A percentile compares a stretch with the other conserved stretches of the same genome.
These are phyloP conservation scores for Allomyces macrogynus DNA, from an alignment of 192 early-diverging fungal species.

Conservation along the genomic window DNA sequence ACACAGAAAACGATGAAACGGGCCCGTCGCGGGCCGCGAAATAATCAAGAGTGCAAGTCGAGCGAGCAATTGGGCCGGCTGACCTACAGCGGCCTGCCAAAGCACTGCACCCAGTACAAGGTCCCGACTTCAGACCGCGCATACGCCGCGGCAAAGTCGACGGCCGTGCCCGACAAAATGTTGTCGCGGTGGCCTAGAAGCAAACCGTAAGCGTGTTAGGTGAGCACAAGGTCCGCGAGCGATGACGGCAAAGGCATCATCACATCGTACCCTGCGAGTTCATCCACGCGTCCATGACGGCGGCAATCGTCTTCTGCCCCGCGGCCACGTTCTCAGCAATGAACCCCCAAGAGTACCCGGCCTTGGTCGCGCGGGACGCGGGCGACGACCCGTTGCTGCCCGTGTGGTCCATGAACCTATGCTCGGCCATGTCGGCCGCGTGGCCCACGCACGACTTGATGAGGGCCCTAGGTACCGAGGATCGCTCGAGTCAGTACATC, in stretches of 20 bases:
- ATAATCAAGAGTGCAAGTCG: no score
- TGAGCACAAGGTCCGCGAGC: no score
- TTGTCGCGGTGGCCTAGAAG: neutral
- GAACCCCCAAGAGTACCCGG: slow-evolving; percentile 6
- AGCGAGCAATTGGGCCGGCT: no score
- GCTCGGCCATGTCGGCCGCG: neutral
- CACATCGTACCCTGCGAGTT: slow-evolving; percentile 6
- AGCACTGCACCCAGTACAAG: neutral
- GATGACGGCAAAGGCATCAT: no score
- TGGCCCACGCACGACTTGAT: neutral
- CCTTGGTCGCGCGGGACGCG: neutral
- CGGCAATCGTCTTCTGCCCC: slow-evolving; percentile 1
- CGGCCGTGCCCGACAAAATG: neutral
- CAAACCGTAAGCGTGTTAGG: no score
- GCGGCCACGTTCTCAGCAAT: slow-evolving; percentile 15
- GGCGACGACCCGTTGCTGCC: neutral
- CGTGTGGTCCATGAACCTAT: neutral
- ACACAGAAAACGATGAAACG: no score
- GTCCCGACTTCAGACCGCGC: neutral
- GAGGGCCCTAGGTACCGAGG: no score
- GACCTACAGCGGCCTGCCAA: neutral
- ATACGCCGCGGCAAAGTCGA: neutral
- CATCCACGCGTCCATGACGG: slow-evolving; percentile 10
- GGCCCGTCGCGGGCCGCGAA: no score
- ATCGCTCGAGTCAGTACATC: no score